A percentile compares a stretch with the other conserved stretches of the same genome.
phyloP scores from a whole-genome alignment of 495 filamentous ascomycete species.

The Hypoxylon subgilvum region DNA sequence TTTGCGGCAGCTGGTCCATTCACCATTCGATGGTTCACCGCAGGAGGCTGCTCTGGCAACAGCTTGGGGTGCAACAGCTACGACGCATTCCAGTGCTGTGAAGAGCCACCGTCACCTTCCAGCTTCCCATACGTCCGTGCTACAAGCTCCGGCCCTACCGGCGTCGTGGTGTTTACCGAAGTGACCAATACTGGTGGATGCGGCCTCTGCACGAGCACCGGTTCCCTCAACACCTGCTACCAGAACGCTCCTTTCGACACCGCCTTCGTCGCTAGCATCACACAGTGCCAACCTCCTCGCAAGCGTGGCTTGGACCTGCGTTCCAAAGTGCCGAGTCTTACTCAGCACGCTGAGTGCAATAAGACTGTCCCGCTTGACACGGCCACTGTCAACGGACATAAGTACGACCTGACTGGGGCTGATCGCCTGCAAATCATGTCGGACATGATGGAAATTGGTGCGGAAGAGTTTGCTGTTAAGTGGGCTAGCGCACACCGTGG shows the following conservation, averaged over 20 bases:
- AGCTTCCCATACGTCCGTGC: not conserved
- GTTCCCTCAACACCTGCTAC: not conserved
- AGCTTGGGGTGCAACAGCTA: not conserved
- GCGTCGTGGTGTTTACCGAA: not conserved
- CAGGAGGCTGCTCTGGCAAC: not conserved
- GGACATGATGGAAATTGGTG: not conserved
- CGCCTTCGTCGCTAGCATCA: not conserved
- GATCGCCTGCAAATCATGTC: not conserved
- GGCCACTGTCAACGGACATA: not conserved
- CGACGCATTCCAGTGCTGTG: not conserved
- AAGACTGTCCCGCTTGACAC: not conserved
- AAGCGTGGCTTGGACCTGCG: not conserved
- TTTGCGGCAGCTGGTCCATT: not conserved
- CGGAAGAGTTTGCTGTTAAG: not conserved
- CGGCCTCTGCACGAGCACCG: not conserved
- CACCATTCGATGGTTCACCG: not conserved
- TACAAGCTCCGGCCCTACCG: not conserved
- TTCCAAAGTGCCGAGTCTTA: not conserved
- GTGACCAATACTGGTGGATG: not conserved
- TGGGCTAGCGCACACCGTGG: not conserved
- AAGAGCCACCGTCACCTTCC: not conserved
- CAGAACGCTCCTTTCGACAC: not conserved
- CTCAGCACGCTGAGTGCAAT: not conserved
- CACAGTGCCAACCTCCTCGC: not conserved
- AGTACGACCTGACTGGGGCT: not conserved